Percentiles rank a stretch among this genome's conserved stretches.
These are phyloP conservation scores for Zygosaccharomyces pseudobailii DNA, from an alignment of 1,139 yeast genomes.

Conservation along the genomic window DNA sequence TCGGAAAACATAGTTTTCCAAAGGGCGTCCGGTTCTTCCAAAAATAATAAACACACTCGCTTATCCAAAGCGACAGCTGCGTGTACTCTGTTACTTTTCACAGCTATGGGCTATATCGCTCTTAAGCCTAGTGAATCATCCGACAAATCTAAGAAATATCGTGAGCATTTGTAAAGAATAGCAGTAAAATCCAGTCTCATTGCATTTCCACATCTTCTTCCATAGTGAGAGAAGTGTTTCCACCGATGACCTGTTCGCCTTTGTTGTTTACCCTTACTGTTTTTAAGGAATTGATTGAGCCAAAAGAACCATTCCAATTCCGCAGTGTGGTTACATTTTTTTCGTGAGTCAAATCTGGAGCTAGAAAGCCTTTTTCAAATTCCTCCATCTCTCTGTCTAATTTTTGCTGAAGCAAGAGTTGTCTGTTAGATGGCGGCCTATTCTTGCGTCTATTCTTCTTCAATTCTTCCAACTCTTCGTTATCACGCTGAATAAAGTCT, in stretches of 20 bases:
- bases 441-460: conserved; percentile 69
- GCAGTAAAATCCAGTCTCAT: neutral
- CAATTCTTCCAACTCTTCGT: conserved; percentile 61
- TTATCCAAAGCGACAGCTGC: neutral
- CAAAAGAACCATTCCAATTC: conserved; percentile 77
- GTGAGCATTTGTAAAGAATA: neutral
- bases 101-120: neutral
- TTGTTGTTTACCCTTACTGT: conserved; percentile 28
- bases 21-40: neutral
- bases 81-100: neutral
- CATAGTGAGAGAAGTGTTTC: conserved; percentile 10
- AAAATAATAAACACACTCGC: neutral
- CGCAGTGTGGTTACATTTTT: conserved; percentile 56
- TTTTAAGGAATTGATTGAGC: conserved; percentile 67
- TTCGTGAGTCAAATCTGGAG: conserved; percentile 67
- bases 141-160: neutral
- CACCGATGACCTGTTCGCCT: conserved; percentile 28
- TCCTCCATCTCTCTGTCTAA: conserved; percentile 56
- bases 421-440: conserved; percentile 75
- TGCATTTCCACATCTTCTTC: conserved; percentile 12
- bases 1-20: conserved; percentile 17
- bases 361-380: conserved; percentile 64
- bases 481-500: conserved; percentile 62
- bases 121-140: neutral
- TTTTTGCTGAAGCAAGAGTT: conserved; percentile 59